phyloP scores from a whole-genome alignment of 805 yeast species.

The Cyberlindnera veronae region DNA sequence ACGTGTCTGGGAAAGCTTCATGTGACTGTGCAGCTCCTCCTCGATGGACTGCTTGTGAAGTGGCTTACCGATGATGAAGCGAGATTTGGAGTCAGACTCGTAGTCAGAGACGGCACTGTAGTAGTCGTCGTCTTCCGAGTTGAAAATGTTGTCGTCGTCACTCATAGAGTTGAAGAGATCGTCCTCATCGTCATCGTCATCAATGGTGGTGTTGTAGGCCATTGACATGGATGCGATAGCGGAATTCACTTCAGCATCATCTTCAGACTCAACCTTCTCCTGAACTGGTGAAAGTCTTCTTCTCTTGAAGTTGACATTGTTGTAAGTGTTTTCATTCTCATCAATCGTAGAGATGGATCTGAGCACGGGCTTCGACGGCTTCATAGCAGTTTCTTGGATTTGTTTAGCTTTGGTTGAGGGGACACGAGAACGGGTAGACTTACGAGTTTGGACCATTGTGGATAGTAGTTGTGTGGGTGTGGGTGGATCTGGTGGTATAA shows the following conservation, averaged over 20 bases:
- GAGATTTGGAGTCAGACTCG: conserved; percentile 19
- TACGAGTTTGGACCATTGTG: conserved; percentile 27
- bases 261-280: conserved; percentile 5
- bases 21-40: conserved; percentile 12
- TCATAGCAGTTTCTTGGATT: conserved; percentile 15
- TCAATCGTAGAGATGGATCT: conserved; percentile 29
- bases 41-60: conserved; percentile 21
- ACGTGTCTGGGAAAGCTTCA: conserved; percentile 11
- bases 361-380: conserved; percentile 24
- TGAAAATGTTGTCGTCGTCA: conserved; percentile 26
- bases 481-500: neutral
- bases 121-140: conserved; percentile 27
- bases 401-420: conserved; percentile 29
- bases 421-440: conserved; percentile 26
- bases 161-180: conserved; percentile 14
- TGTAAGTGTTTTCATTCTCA: conserved; percentile 28
- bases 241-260: conserved; percentile 3
- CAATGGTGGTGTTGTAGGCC: conserved; percentile 9
- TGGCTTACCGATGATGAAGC: conserved; percentile 16
- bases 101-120: conserved; percentile 27
- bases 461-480: neutral
- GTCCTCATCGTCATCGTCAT: conserved; percentile 18
- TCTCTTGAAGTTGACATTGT: conserved; percentile 26
- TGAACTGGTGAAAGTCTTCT: conserved; percentile 17
- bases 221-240: no score